phyloP scores from a whole-genome alignment of 176 grass and related monocot species.

The Saccharum spontaneum region DNA sequence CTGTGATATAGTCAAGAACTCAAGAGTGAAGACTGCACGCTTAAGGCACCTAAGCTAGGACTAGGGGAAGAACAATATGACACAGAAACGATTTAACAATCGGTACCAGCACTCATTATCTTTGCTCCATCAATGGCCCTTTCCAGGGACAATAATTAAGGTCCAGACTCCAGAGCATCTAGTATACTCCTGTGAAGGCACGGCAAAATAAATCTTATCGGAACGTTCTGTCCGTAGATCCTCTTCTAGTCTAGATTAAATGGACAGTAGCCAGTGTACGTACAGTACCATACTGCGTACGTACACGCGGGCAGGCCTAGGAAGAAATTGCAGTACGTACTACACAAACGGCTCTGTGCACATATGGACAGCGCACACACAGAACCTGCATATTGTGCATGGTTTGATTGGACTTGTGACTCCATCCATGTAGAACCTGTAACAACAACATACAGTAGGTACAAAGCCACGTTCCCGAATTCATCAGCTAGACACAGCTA shows the following conservation, averaged over 20 bases:
- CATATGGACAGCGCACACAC: not conserved
- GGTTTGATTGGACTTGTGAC: not conserved
- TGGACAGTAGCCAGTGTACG: not conserved
- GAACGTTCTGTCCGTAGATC: not conserved
- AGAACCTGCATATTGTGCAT: not conserved
- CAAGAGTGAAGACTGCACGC: slow-evolving; percentile 40
- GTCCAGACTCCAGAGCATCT: not conserved
- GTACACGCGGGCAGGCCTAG: not conserved
- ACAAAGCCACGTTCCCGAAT: not conserved
- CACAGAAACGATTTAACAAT: not conserved
- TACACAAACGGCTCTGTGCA: not conserved
- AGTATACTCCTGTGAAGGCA: no score
- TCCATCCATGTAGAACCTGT: not conserved
- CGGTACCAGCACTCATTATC: not conserved
- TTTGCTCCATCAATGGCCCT: not conserved
- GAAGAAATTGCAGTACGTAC: not conserved
- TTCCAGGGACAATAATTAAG: slow-evolving; percentile 5
- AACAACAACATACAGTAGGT: not conserved
- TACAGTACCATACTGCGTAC: not conserved
- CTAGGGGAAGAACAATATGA: not conserved
- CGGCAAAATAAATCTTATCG: not conserved
- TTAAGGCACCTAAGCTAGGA: slow-evolving; percentile 9
- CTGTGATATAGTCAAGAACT: slow-evolving; percentile 22
- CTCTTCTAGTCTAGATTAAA: not conserved
- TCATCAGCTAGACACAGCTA: not conserved